Base-by-base conservation (phyloP, 352 stramenopile genomes). In the Phytophthora quininea region DNA sequence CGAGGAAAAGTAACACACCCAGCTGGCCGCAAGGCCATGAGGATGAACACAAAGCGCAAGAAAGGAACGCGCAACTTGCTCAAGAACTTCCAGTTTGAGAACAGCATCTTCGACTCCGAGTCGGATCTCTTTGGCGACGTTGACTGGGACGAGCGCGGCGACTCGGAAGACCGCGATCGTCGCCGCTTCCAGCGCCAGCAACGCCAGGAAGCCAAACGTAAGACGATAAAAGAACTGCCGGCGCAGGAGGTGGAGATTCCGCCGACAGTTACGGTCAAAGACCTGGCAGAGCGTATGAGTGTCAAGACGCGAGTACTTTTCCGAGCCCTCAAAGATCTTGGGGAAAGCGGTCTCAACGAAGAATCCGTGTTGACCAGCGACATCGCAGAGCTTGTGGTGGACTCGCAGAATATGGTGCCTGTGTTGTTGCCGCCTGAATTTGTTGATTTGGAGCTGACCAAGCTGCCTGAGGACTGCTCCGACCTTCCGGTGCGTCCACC, bases 61-160 rank as follows among this genome's bases (percentile, higher is more conserved):
- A 93, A 93, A 68, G 79, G 82, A 35, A 77, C 80, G 1, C 86
- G 83, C 54, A 86, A 79, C 43, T 45, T 92, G 59, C 67, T 94
- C 30, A 77, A 93, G 72, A 90, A 89, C 47, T 93, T 96, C 70
- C 85, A 91, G 69, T 94, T 95, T 50, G 88, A 96, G 64, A 92
- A 94, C 74, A 93, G 83, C 61, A 82, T 96, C 15, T 96, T 96
- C 45, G 85, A 89, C 64, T 72, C 69, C 11, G 74, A 84, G 19
- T 67, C 76, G 33, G 79, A 89, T 49, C 62, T 94, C 33, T 96
- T 96, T 65, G 76, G 79, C 6, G 79, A 96, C 52, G 76, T 96
- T 6, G 77, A 93, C 47, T 96, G 88, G 88, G 77, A 89, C 12
- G 80, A 80, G 9, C 72, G 75, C 37, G 68, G 58, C 19, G 72